A percentile compares a stretch with the other conserved stretches of the same genome.
phyloP scores from a whole-genome alignment of 2,329 filamentous ascomycete species.

The Pyrenochaeta sp. region DNA sequence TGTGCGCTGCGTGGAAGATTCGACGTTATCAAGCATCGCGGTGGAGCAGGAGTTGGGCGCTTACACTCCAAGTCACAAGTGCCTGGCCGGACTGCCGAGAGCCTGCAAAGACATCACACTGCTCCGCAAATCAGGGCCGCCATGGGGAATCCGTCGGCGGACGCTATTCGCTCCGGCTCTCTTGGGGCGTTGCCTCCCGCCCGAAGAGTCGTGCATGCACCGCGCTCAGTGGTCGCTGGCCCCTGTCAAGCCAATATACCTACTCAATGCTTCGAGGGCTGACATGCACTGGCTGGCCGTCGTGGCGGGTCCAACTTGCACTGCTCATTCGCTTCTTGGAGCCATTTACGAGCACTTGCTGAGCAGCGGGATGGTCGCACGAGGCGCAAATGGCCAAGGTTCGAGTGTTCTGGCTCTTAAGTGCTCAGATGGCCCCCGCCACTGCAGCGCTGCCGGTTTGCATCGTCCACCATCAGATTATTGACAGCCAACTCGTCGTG shows the following conservation, averaged over 20 bases:
- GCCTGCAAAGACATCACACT: slow-evolving; percentile 36
- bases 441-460: slow-evolving; percentile 29
- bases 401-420: slow-evolving; percentile 32
- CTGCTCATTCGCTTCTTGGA: slow-evolving; percentile 22
- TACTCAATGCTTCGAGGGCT: slow-evolving; percentile 31
- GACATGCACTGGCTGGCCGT: slow-evolving; percentile 39
- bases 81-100: slow-evolving; percentile 25
- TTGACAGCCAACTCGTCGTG: too few relatives aligned
- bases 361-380: slow-evolving; percentile 25
- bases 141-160: slow-evolving; percentile 16
- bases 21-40: slow-evolving; percentile 12
- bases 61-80: too few relatives aligned
- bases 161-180: slow-evolving; percentile 29
- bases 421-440: slow-evolving; percentile 39
- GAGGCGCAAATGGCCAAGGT: slow-evolving; percentile 21
- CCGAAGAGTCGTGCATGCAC: slow-evolving; percentile 25
- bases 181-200: slow-evolving; percentile 35
- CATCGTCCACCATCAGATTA: slow-evolving; percentile 19
- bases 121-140: slow-evolving; percentile 23
- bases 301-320: slow-evolving; percentile 24
- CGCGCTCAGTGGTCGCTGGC: slow-evolving; percentile 37
- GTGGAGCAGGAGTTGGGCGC: slow-evolving; percentile 36
- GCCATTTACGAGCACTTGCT: slow-evolving; percentile 20
- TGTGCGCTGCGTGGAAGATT: slow-evolving; percentile 15
- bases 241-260: slow-evolving; percentile 41